Conservation (phyloP, 2,329 filamentous ascomycete species). For the Elsinoe necatrix region DNA sequence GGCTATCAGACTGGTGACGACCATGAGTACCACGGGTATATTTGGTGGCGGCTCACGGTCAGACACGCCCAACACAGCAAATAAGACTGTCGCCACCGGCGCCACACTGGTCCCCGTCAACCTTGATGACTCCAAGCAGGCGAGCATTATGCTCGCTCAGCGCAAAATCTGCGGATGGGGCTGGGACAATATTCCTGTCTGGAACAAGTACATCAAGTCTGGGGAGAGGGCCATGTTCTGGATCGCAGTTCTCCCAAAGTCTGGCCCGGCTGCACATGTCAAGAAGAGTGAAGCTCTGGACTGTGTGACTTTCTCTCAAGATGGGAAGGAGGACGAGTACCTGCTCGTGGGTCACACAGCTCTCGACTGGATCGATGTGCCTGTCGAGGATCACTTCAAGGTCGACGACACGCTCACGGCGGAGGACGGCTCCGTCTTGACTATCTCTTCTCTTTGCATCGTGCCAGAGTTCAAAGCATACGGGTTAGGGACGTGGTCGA, state of each 20-base stretch:
- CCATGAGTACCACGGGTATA: background rate
- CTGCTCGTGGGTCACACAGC: conserved; percentile 19
- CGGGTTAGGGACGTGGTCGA: conserved; percentile 19
- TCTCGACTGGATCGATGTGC: conserved; percentile 18
- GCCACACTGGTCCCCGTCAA: conserved; percentile 19
- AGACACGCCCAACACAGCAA: background rate
- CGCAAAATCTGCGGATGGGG: conserved; percentile 21
- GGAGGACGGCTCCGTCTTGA: conserved; percentile 16
- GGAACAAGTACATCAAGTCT: conserved; percentile 15
- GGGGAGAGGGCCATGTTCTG: conserved; percentile 20
- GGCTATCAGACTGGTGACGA: background rate
- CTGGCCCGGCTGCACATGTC: background rate
- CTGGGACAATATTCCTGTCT: conserved; percentile 18
- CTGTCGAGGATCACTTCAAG: background rate
- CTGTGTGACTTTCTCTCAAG: background rate
- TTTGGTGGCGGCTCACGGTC: background rate
- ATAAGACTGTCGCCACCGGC: background rate
- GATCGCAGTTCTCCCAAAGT: conserved; percentile 17
- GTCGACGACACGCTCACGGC: conserved; percentile 16
- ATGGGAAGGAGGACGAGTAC: background rate
- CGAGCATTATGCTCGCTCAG: conserved; percentile 18
- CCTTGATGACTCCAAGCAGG: conserved; percentile 14
- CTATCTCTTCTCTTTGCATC: conserved; percentile 20
- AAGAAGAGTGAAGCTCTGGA: background rate
- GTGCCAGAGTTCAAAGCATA: conserved; percentile 18